Conservation (phyloP, 2,329 filamentous ascomycete species). For the Rosellinia necatrix region DNA sequence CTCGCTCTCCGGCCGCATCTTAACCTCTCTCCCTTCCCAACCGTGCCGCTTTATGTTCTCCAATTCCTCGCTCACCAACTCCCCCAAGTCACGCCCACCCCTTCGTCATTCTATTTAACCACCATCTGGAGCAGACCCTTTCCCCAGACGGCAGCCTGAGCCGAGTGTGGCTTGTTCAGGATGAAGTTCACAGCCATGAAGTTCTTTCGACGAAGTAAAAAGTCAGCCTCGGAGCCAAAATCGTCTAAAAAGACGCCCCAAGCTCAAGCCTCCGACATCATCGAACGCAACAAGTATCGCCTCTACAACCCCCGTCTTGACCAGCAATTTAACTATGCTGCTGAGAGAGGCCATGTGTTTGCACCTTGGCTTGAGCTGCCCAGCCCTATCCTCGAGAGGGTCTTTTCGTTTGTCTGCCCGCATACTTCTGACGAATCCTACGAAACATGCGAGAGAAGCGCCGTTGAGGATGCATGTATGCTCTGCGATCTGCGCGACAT, state of each 20-base stretch:
- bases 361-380: constrained; percentile 59
- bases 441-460: constrained; percentile 80
- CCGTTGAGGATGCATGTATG: constrained; percentile 82
- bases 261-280: constrained; percentile 30
- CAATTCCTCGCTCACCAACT: background rate
- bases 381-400: constrained; percentile 70
- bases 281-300: constrained; percentile 39
- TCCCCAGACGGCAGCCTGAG: constrained; percentile 13
- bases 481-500: constrained; percentile 91
- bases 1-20: too few species aligned
- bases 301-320: constrained; percentile 35
- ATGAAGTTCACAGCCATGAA: constrained; percentile 41
- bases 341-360: constrained; percentile 32
- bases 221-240: constrained; percentile 32
- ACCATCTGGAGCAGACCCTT: background rate
- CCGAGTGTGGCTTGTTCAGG: constrained; percentile 6
- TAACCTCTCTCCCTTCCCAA: too few species aligned
- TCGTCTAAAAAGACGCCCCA: constrained; percentile 26
- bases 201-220: constrained; percentile 43
- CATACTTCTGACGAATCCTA: constrained; percentile 79
- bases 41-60: background rate
- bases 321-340: constrained; percentile 32
- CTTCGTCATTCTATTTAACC: background rate
- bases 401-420: constrained; percentile 83
- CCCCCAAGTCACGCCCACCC: too few species aligned